Evolutionary conservation across 2,329 filamentous ascomycete species (phyloP).

Genomic region (Penicillium sp.): DNA sequence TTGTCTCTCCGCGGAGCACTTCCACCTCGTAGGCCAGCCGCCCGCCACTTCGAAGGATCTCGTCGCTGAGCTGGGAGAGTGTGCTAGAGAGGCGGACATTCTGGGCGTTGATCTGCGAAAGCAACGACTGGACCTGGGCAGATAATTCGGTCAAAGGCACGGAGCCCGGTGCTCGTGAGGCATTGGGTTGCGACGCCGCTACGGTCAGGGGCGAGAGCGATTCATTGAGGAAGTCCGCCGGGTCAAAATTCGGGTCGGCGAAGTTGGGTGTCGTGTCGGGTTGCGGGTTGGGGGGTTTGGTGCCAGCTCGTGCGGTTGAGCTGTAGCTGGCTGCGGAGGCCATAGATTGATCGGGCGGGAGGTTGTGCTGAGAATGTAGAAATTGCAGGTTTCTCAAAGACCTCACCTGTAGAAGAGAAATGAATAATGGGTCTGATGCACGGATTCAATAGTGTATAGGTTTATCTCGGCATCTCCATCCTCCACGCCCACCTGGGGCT

Average conservation of each 20-base stretch:
- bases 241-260: conserved; percentile 72
- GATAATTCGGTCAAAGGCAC: conserved; percentile 73
- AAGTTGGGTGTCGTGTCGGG: conserved; percentile 62
- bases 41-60: conserved; percentile 85
- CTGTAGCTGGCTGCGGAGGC: conserved; percentile 24
- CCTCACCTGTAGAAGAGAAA: too few species aligned
- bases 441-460: too few species aligned
- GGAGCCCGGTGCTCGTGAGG: conserved; percentile 43
- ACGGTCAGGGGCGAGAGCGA: conserved; percentile 66
- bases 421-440: too few species aligned
- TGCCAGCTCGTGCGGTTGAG: conserved; percentile 19
- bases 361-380: too few species aligned
- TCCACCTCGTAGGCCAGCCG: conserved; percentile 93
- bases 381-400: too few species aligned
- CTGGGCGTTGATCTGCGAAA: conserved; percentile 84
- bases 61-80: conserved; percentile 87
- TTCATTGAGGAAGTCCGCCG: conserved; percentile 79
- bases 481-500: too few species aligned
- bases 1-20: conserved; percentile 80
- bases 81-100: conserved; percentile 77
- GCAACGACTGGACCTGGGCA: conserved; percentile 74
- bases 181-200: conserved; percentile 42
- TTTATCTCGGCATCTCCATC: too few species aligned
- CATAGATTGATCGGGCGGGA: conserved; percentile 3
- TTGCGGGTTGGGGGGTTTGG: conserved; percentile 34